Base-by-base conservation (phyloP, 768 basidiomycete genomes). In the Gloeopeniophorella convolvens region DNA sequence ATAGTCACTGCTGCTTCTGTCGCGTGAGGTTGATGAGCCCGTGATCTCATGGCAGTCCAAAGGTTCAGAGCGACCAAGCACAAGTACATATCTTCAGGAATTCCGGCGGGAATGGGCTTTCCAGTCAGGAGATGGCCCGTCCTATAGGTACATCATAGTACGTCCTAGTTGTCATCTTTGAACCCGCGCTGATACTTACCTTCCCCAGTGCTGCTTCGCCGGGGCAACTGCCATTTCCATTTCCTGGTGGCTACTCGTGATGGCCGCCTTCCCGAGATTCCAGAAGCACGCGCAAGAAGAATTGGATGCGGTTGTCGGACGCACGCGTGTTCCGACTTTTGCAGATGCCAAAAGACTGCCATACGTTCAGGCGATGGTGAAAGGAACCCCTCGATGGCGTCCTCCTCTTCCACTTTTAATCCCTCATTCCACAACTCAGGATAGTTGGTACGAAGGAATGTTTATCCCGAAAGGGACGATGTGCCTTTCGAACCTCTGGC, bases 381-480 rank as follows among this genome's bases (percentile, higher is more conserved):
- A 43, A 37, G 51, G 48, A 24, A 15, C 41, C 15, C 45, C 46
- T 15, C 32, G 45, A 9, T 52, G 51, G 51, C 31, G 43, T 5
- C 45, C 51, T 5, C 5, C 28, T 4, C 27, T 52, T 10, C 32
- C 45, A 18, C 9, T 47, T 7, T 18, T 32, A 7, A 3, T 51
- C 18, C 45, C 45, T 16, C 49, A 42, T 27, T 32, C 15, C 36
- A 33, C 48, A 45, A 42, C 51, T 55, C 42, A 54, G 45, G 66
- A 68, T 37, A 62, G 63, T 39, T 54, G 34, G 35, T 68, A 64
- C 37, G 54, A 57, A 31, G 62, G 55, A 12, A 46, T 50, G 37
- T 51, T 61, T 45, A 68, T 72, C n/a, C 69, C 70, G 0, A 64
- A 60, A 32, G 69, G 66, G 13, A 66, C 67, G 3, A 58, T 65